phyloP scores from a whole-genome alignment of 306 rosid species.

The Boehmeria nivea region DNA sequence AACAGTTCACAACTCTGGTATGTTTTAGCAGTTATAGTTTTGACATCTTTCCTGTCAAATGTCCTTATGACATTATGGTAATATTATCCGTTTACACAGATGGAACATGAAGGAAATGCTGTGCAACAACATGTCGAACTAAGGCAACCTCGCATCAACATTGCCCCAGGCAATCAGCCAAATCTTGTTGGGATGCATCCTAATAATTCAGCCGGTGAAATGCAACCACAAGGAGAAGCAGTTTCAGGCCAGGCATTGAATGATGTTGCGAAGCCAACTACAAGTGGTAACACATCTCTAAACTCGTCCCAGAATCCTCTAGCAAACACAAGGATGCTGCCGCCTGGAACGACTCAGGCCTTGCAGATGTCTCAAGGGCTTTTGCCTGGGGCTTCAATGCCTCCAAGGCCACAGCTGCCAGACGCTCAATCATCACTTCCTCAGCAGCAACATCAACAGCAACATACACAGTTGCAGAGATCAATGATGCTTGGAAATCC shows the following conservation, averaged over 20 bases:
- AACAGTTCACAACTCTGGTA: conserved; percentile 69
- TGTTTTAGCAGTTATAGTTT: conserved; percentile 20
- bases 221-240: conserved; percentile 72
- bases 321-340: conserved; percentile 73
- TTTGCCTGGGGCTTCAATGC: conserved; percentile 59
- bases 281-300: conserved; percentile 43
- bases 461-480: conserved; percentile 72
- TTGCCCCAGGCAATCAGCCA: conserved; percentile 47
- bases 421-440: conserved; percentile 62
- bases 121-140: conserved; percentile 51
- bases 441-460: conserved; percentile 32
- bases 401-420: conserved; percentile 61
- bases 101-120: conserved; percentile 62
- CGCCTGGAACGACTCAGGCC: conserved; percentile 80
- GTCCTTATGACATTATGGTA: neutral
- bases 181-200: conserved; percentile 36
- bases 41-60: conserved; percentile 1
- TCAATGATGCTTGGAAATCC: conserved; percentile 68
- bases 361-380: conserved; percentile 89
- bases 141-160: conserved; percentile 38
- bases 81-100: conserved; percentile 37
- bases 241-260: conserved; percentile 50
- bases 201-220: conserved; percentile 46
- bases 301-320: conserved; percentile 61
- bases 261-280: conserved; percentile 56